Base-by-base conservation (phyloP, 2,329 filamentous ascomycete species). In the Dactylellina cionopaga region DNA sequence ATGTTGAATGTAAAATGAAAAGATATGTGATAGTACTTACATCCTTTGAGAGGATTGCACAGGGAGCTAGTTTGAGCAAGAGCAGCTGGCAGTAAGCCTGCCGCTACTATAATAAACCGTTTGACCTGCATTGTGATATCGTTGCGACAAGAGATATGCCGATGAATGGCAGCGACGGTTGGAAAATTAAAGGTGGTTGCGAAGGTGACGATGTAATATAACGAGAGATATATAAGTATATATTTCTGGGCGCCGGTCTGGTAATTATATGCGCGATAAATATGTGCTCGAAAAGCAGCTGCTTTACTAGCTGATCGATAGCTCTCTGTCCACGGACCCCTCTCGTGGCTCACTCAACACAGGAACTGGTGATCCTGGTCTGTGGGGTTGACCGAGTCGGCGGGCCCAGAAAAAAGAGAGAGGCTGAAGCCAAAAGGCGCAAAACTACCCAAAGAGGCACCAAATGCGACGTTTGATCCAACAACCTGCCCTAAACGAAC, bases 1-100 rank as follows among this genome's bases (percentile, higher is more conserved):
- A 1, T 43, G 24, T 35, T 24, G 5, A 31, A n/a, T n/a, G n/a
- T 25, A 43, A 6, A 17, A 11, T 3, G 27, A 25, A 11, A 2
- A 49, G 5, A 17, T 41, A 43, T 10, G 19, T 19, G 22, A 35
- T n/a, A n/a, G 25, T 64, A 79, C 79, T 77, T 79, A 81, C 80
- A 78, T 52, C 78, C 74, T 63, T 77, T 78, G 58, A 83, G 82
- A n/a, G 86, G 85, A 78, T 88, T 86, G 80, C 85, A 87, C 72
- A 80, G 82, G 55, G 81, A 84, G 77, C 82, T 86, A 65, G 85
- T 87, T 76, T 87, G 85, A 49, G 83, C 83, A 29, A 75, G 76
- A 31, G 54, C 47, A 43, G 62, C 60, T 39, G 69, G 59, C 43
- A 73, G 31, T n/a, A 73, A 56, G 29, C 29, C 31, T 46, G 60